These are phyloP conservation scores for Nothophaeocryptopus gaeumannii DNA, from an alignment of 2,329 filamentous ascomycete genomes.

Conservation along the genomic window DNA sequence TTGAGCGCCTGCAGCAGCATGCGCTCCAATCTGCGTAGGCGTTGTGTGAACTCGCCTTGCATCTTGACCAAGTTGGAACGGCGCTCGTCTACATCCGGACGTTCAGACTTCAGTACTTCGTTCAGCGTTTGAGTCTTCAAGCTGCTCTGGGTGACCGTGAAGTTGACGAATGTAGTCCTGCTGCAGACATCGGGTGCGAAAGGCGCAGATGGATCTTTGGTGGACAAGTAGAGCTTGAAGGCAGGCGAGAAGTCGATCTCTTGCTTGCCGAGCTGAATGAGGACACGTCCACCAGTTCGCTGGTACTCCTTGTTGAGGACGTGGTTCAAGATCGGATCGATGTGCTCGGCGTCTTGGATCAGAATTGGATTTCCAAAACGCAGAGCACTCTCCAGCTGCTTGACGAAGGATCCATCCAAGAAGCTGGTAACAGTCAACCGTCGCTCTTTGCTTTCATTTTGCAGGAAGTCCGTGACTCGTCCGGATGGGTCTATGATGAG, in stretches of 20 bases:
- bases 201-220: slow-evolving; percentile 88
- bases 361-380: slow-evolving; percentile 98
- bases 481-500: slow-evolving; percentile 98
- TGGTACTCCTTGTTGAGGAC: slow-evolving; percentile 99
- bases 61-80: slow-evolving; percentile 97
- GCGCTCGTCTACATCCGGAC: slow-evolving; percentile 93
- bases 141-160: slow-evolving; percentile 98
- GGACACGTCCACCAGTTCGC: slow-evolving; percentile 92
- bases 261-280: slow-evolving; percentile 97
- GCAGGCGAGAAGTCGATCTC: slow-evolving; percentile 98
- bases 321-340: slow-evolving; percentile 96
- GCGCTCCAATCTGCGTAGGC: slow-evolving; percentile 92
- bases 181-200: slow-evolving; percentile 98
- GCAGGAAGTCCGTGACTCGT: slow-evolving; percentile 88
- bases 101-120: slow-evolving; percentile 94
- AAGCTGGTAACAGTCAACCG: slow-evolving; percentile 96
- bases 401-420: slow-evolving; percentile 95
- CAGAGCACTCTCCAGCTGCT: slow-evolving; percentile 93
- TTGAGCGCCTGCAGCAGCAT: slow-evolving; percentile 91
- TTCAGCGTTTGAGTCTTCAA: slow-evolving; percentile 97
- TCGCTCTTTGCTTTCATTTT: slow-evolving; percentile 89
- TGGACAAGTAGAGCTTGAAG: slow-evolving; percentile 93
- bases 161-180: slow-evolving; percentile 98
- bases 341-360: slow-evolving; percentile 95
- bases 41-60: slow-evolving; percentile 98